Base-by-base conservation (phyloP, 2,329 filamentous ascomycete genomes). In the Stenocarpella maydis region DNA sequence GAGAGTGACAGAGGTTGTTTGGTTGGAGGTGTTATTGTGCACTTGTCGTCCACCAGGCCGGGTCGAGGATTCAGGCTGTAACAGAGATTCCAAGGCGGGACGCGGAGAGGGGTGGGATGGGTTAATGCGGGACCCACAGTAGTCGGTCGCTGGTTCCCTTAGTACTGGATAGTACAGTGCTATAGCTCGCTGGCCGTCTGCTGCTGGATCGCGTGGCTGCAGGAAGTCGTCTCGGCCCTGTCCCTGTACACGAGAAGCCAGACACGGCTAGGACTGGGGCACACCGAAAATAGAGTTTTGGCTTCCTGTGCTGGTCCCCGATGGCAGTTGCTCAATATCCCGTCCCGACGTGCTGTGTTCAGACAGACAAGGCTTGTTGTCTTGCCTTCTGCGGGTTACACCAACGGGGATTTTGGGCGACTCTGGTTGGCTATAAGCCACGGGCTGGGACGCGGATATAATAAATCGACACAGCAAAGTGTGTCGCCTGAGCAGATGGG, bases 51-150 rank as follows among this genome's bases (percentile, higher is more conserved):
- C 58, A 26, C 58, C 58, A 63, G 58, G 43, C 58, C 58, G 53
- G 64, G 50, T 67, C 37, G 65, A 67, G 52, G 45, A 49, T 67
- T 67, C 67, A 72, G 72, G 74, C 74, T 75, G 74, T 63, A 63
- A 63, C 58, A 43, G 74, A 71, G 69, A 74, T 73, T 74, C n/a
- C 71, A 74, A 75, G 71, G 73, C 70, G 72, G 71, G 70, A 70
- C 63, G 72, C 73, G 67, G 73, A 71, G 75, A 75, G 77, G 61
- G 70, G 66, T 55, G 39, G 53, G 78, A 79, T 78, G 80, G 76
- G 77, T 75, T 77, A 77, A 76, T 80, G 78, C 77, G 77, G 77
- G 77, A 76, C 79, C 77, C 76, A 74, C 74, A 69, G 74, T 49
- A 63, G 66, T 67, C 73, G 73, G 66, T 67, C 73, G 73, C 69